A percentile compares a stretch with the other conserved stretches of the same genome.
phyloP scores from a whole-genome alignment of 2,329 filamentous ascomycete genomes.

The Purpureocillium lavendulum region DNA sequence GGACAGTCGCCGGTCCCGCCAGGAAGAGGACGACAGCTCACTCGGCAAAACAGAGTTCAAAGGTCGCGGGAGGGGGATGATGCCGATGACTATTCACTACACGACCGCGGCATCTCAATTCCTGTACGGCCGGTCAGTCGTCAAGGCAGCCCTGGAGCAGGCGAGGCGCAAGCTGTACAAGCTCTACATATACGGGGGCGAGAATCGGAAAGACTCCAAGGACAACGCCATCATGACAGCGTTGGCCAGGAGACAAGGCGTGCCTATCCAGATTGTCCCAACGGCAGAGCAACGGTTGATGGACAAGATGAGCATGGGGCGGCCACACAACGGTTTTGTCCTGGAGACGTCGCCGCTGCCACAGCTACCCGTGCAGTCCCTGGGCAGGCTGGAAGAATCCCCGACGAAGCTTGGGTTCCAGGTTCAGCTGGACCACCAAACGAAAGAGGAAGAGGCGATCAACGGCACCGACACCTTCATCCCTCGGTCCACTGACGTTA shows the following conservation, averaged over 20 bases:
- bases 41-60: not conserved
- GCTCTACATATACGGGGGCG: constrained; percentile 65
- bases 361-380: constrained; percentile 53
- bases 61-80: constrained; percentile 20
- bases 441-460: constrained; percentile 61
- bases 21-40: not conserved
- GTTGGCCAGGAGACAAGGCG: constrained; percentile 37
- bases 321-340: constrained; percentile 85
- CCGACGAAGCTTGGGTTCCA: constrained; percentile 42
- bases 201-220: constrained; percentile 41
- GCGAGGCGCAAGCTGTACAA: constrained; percentile 69
- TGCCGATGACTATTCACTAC: constrained; percentile 38
- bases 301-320: constrained; percentile 72
- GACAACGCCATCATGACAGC: constrained; percentile 35
- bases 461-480: constrained; percentile 58
- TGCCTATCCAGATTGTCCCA: constrained; percentile 50
- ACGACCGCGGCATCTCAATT: constrained; percentile 87
- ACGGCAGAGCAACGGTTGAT: constrained; percentile 59
- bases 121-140: constrained; percentile 75
- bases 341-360: constrained; percentile 82
- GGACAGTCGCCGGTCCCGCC: not conserved
- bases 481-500: constrained; percentile 17
- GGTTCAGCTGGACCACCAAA: constrained; percentile 57
- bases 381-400: constrained; percentile 41
- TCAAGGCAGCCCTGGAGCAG: constrained; percentile 65